These are phyloP conservation scores for Ophiocytium majus DNA, from an alignment of 352 stramenopile species.

Conservation along the genomic window DNA sequence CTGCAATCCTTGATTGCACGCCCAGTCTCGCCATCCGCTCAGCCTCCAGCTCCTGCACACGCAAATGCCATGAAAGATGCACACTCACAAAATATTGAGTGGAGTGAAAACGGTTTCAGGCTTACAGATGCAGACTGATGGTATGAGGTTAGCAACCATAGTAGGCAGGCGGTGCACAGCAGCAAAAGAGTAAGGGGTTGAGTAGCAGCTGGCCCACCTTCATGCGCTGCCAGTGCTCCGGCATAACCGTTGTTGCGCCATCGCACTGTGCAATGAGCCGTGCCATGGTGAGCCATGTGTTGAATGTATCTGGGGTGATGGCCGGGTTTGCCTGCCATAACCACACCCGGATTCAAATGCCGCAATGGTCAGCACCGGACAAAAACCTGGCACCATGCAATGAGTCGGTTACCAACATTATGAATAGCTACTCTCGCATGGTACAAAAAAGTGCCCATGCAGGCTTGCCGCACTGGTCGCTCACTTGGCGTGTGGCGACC, in stretches of 20 bases:
- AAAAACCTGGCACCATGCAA: neutral
- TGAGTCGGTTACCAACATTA: neutral
- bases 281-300: conserved; percentile 48
- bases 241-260: conserved; percentile 31
- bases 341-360: neutral
- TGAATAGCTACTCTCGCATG: conserved; percentile 2
- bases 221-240: conserved; percentile 43
- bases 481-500: conserved; percentile 1
- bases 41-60: no score
- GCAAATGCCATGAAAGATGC: no score
- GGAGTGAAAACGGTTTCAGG: no score
- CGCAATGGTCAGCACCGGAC: no score
- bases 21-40: no score
- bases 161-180: no score
- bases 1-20: no score
- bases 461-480: neutral
- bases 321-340: neutral
- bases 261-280: conserved; percentile 41
- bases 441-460: neutral
- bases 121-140: no score
- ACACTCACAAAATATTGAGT: no score
- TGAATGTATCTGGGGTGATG: conserved; percentile 34
- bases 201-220: conserved; percentile 26
- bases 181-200: no score
- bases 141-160: no score